Evolutionary conservation across 495 filamentous ascomycete species (phyloP).

Genomic region (Xylaria grammica): DNA sequence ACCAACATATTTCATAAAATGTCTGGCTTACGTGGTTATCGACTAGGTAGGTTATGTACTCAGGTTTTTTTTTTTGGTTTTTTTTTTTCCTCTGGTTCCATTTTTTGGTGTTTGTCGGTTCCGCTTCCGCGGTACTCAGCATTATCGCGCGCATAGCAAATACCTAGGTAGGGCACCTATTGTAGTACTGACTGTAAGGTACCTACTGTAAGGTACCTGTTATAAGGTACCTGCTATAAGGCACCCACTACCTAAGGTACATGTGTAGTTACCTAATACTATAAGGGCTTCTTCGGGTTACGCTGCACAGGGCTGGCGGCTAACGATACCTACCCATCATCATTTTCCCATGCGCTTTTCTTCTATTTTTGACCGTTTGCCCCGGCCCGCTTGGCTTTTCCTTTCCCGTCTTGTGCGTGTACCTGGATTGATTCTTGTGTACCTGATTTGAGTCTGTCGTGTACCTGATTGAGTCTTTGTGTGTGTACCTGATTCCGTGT

Average conservation of each 20-base stretch:
- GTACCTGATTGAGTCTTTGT: too few species aligned
- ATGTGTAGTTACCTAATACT: background rate
- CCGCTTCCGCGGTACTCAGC: constrained; percentile 17
- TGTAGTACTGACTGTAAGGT: too few species aligned
- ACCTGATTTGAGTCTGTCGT: too few species aligned
- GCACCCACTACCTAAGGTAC: too few species aligned
- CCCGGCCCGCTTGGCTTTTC: constrained; percentile 21
- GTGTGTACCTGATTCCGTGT: too few species aligned
- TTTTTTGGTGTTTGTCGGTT: background rate
- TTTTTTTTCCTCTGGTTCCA: background rate
- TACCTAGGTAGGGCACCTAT: background rate
- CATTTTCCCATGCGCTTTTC: background rate
- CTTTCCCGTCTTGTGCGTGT: constrained; percentile 19
- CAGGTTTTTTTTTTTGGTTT: background rate
- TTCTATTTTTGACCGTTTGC: constrained; percentile 39
- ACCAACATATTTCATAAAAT: background rate
- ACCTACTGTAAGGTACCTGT: too few species aligned
- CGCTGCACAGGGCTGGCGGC: constrained; percentile 39
- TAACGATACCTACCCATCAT: constrained; percentile 30
- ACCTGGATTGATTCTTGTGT: background rate
- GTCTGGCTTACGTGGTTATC: background rate
- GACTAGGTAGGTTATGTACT: too few species aligned
- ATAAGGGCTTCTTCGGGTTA: background rate
- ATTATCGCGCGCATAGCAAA: constrained; percentile 31
- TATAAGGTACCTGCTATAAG: too few species aligned